These are phyloP conservation scores for Pseudogymnoascus sp. DNA, from an alignment of 2,329 filamentous ascomycete species.

Conservation along the genomic window DNA sequence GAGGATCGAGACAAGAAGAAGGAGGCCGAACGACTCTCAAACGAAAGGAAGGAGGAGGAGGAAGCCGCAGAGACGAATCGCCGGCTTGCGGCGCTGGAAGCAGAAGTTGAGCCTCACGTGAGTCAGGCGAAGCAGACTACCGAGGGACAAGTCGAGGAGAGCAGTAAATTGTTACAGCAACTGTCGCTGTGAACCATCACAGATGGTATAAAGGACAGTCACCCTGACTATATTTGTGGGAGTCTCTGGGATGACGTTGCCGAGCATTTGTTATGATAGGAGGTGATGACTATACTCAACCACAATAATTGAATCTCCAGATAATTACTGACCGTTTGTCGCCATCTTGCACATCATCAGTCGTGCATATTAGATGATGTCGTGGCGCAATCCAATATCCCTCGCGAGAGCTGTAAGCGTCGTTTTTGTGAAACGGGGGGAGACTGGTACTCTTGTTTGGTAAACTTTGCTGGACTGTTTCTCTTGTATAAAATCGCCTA, in stretches of 20 bases:
- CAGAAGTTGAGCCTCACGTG: background rate
- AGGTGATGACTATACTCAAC: background rate
- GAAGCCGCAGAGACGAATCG: constrained; percentile 25
- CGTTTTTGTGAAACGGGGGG: background rate
- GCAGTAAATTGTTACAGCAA: constrained; percentile 15
- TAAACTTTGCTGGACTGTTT: background rate
- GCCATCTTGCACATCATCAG: background rate
- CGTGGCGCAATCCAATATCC: background rate
- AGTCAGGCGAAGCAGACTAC: background rate
- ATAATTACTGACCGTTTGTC: background rate
- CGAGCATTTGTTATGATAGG: background rate
- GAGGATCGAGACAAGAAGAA: constrained; percentile 36
- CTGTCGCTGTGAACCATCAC: background rate
- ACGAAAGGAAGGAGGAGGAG: constrained; percentile 21
- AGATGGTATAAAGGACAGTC: background rate
- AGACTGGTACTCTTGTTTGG: background rate
- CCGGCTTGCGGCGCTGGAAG: constrained; percentile 21
- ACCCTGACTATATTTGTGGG: background rate
- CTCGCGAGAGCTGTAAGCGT: background rate
- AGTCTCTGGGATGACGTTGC: background rate
- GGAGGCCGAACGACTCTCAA: constrained; percentile 32
- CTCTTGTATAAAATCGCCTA: background rate
- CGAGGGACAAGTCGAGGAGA: constrained; percentile 22
- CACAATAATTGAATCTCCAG: background rate
- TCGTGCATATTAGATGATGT: background rate